phyloP scores from a whole-genome alignment of 495 filamentous ascomycete genomes.

The Penicillium nucicola region DNA sequence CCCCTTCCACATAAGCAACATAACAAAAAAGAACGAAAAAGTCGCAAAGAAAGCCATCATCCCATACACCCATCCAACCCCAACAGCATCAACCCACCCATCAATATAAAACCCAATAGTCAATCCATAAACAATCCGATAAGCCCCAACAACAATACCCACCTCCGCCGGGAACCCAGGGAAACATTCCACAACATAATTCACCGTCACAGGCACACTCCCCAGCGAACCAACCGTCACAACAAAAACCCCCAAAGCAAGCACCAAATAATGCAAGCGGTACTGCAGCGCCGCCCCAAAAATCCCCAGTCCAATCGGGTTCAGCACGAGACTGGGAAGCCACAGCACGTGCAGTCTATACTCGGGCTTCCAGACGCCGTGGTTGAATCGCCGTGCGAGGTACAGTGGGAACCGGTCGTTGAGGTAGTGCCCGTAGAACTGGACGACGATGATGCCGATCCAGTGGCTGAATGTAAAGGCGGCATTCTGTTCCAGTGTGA shows the following conservation, averaged over 20 bases:
- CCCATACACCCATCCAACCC: slow-evolving; percentile 50
- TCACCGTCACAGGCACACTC: slow-evolving; percentile 43
- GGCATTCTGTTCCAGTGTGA: slow-evolving; percentile 43
- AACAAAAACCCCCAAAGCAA: slow-evolving; percentile 43
- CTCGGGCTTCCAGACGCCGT: slow-evolving; percentile 49
- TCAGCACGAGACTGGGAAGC: slow-evolving; percentile 40
- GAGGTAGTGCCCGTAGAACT: slow-evolving; percentile 39
- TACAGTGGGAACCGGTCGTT: slow-evolving; percentile 46
- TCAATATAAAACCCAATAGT: slow-evolving; percentile 47
- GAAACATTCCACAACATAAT: slow-evolving; percentile 50
- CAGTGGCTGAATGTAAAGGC: slow-evolving; percentile 48
- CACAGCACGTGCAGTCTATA: slow-evolving; percentile 49
- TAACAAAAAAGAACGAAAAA: slow-evolving; percentile 33
- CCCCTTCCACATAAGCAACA: slow-evolving; percentile 32
- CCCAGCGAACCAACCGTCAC: slow-evolving; percentile 38
- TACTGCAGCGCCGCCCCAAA: slow-evolving; percentile 48
- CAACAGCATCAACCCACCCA: slow-evolving; percentile 42
- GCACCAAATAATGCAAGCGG: slow-evolving; percentile 45
- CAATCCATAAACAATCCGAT: slow-evolving; percentile 41
- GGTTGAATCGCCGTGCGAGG: slow-evolving; percentile 26
- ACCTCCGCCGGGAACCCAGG: slow-evolving; percentile 39
- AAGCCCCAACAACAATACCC: slow-evolving; percentile 37
- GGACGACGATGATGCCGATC: slow-evolving; percentile 42
- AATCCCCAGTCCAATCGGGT: slow-evolving; percentile 47
- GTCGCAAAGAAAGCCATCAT: slow-evolving; percentile 49